phyloP scores from a whole-genome alignment of 2,329 filamentous ascomycete species.

The Gremmenia infestans region DNA sequence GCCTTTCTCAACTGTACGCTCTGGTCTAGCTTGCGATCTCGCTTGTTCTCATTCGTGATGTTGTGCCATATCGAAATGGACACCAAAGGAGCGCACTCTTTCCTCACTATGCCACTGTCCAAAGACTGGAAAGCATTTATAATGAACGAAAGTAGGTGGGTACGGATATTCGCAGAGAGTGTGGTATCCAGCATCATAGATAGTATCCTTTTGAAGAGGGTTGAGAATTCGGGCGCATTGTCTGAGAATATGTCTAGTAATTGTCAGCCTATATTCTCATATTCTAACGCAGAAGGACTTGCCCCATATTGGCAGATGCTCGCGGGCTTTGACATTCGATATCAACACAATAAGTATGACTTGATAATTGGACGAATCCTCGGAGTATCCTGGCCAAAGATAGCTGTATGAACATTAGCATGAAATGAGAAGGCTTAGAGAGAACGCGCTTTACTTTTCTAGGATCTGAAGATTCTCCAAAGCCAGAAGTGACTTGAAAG shows the following conservation, averaged over 20 bases:
- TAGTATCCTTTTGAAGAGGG: conserved; percentile 81
- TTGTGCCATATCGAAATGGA: conserved; percentile 97
- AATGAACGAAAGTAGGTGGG: conserved; percentile 82
- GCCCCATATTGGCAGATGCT: conserved; percentile 86
- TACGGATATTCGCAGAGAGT: conserved; percentile 61
- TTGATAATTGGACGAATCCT: conserved; percentile 87
- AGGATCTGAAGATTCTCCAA: conserved; percentile 88
- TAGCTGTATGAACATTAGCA: conserved; percentile 53
- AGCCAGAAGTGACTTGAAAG: conserved; percentile 69
- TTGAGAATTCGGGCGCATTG: conserved; percentile 76
- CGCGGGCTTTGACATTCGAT: conserved; percentile 80
- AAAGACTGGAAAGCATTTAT: conserved; percentile 91
- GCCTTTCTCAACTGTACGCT: conserved; percentile 75
- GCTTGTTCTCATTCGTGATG: conserved; percentile 68
- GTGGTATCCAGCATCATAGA: conserved; percentile 76
- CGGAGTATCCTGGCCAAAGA: conserved; percentile 88
- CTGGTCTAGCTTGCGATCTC: conserved; percentile 69
- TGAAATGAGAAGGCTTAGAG: not conserved
- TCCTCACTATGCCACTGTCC: conserved; percentile 81
- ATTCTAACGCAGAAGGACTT: conserved; percentile 28
- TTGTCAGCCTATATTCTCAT: conserved; percentile 10
- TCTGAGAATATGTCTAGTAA: conserved; percentile 66
- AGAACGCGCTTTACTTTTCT: conserved; percentile 58
- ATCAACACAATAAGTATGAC: conserved; percentile 82
- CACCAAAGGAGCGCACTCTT: conserved; percentile 92